phyloP scores from a whole-genome alignment of 164 flowering plant genomes.

The Litsea cubeba region DNA sequence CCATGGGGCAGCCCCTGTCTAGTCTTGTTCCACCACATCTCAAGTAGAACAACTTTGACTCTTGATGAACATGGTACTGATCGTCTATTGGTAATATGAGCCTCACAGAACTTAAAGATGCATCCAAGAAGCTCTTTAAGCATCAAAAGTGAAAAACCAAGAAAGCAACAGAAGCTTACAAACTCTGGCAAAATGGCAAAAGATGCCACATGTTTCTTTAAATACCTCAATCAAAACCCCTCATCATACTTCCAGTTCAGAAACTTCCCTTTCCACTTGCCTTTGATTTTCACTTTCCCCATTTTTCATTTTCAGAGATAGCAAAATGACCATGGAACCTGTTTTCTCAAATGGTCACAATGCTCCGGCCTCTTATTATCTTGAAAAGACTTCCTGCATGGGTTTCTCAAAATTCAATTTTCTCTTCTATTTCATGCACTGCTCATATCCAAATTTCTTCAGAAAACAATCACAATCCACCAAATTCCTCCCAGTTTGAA shows the following conservation, averaged over 20 bases:
- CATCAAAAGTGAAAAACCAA: background rate
- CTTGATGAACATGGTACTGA: no score
- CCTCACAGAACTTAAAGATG: background rate
- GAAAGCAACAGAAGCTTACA: background rate
- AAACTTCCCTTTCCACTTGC: background rate
- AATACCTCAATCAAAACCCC: background rate
- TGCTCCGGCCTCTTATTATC: background rate
- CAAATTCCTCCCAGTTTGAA: conserved; percentile 22
- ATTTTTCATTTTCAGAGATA: background rate
- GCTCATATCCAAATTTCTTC: conserved; percentile 14
- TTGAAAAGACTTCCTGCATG: background rate
- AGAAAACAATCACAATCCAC: conserved; percentile 22
- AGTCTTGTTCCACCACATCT: no score
- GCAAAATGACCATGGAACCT: background rate
- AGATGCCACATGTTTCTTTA: background rate
- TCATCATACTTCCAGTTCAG: background rate
- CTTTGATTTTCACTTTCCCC: background rate
- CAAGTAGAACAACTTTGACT: background rate
- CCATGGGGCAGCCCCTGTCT: no score
- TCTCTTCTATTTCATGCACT: conserved; percentile 43
- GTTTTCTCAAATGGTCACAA: background rate
- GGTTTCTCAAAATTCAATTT: background rate
- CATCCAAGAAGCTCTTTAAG: background rate
- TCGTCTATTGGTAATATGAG: background rate
- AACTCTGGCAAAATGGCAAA: no score